These are phyloP conservation scores for Wickerhamomyces alni DNA, from an alignment of 805 yeast genomes.

Conservation along the genomic window DNA sequence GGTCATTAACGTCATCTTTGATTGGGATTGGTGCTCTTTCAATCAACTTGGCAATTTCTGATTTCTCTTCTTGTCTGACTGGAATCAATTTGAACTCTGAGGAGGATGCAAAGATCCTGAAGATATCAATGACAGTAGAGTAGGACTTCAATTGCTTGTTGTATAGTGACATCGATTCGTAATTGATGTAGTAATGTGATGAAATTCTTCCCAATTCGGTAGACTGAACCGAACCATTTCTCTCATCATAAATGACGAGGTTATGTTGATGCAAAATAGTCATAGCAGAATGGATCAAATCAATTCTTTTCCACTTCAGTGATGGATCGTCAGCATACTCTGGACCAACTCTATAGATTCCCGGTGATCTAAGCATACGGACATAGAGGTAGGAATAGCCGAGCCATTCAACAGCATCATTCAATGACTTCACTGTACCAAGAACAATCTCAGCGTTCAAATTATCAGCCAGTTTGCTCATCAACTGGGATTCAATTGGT, in stretches of 20 bases:
- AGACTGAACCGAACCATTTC: conserved; percentile 40
- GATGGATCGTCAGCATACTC: conserved; percentile 48
- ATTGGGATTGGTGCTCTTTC: conserved; percentile 85
- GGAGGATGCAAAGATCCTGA: conserved; percentile 71
- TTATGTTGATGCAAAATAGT: conserved; percentile 46
- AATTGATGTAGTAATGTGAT: conserved; percentile 77
- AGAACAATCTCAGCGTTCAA: conserved; percentile 83
- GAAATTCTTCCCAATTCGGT: conserved; percentile 81
- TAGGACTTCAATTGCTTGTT: conserved; percentile 57
- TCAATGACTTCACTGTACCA: conserved; percentile 54
- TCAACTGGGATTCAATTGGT: conserved; percentile 86
- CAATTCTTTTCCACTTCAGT: conserved; percentile 49
- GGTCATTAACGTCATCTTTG: conserved; percentile 62
- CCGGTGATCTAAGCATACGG: conserved; percentile 71
- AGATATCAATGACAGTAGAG: conserved; percentile 63
- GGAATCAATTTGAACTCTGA: conserved; percentile 83
- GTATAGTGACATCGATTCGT: conserved; percentile 66
- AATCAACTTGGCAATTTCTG: conserved; percentile 61
- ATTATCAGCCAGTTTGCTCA: conserved; percentile 62
- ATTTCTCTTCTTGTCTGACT: conserved; percentile 78
- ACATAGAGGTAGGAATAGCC: conserved; percentile 73
- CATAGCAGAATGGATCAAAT: conserved; percentile 75
- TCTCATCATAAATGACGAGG: conserved; percentile 53
- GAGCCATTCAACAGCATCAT: conserved; percentile 78
- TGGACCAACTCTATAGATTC: conserved; percentile 66